A percentile compares a stretch with the other conserved stretches of the same genome.
Evolutionary conservation across 1,284 basidiomycete genomes (phyloP).

Genomic region (Fistulina hepatica): DNA sequence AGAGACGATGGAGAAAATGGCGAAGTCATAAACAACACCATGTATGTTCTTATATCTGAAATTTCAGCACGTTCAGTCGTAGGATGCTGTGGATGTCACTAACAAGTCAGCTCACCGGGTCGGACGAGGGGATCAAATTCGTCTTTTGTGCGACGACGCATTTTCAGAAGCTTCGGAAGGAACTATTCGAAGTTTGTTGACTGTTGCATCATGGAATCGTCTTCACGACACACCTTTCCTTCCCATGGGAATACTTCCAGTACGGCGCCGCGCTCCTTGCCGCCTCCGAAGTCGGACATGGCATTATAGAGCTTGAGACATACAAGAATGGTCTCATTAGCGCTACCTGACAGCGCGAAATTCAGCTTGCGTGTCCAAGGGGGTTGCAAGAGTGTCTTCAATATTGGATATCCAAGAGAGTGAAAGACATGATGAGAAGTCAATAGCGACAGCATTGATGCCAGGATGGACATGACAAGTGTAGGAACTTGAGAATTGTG

Average conservation of each 20-base stretch:
- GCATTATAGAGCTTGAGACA: conserved; percentile 52
- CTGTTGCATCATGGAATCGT: conserved; percentile 5
- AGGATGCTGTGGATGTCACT: neutral
- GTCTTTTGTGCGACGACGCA: conserved; percentile 48
- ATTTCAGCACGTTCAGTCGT: too few relatives aligned
- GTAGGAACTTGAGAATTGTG: conserved; percentile 34
- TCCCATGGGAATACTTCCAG: conserved; percentile 68
- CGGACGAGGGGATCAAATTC: conserved; percentile 32
- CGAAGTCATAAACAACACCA: conserved; percentile 56
- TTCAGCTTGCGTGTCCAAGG: conserved; percentile 46
- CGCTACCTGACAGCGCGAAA: conserved; percentile 43
- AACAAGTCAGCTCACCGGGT: conserved; percentile 35
- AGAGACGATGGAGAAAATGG: conserved; percentile 43
- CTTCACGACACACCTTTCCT: conserved; percentile 39
- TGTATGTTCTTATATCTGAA: conserved; percentile 63
- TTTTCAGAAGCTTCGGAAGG: conserved; percentile 52
- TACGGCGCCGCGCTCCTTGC: conserved; percentile 47
- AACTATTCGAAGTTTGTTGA: conserved; percentile 30
- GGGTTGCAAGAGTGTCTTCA: conserved; percentile 45
- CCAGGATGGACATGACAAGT: conserved; percentile 40
- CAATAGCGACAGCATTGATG: conserved; percentile 45
- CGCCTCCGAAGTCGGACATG: conserved; percentile 52
- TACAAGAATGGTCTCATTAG: conserved; percentile 52
- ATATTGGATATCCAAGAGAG: conserved; percentile 42
- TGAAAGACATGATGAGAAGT: conserved; percentile 59